A percentile compares a stretch with the other conserved stretches of the same genome.
Conservation (phyloP, 345 rosid genomes). For the Odontarrhena argentea region DNA sequence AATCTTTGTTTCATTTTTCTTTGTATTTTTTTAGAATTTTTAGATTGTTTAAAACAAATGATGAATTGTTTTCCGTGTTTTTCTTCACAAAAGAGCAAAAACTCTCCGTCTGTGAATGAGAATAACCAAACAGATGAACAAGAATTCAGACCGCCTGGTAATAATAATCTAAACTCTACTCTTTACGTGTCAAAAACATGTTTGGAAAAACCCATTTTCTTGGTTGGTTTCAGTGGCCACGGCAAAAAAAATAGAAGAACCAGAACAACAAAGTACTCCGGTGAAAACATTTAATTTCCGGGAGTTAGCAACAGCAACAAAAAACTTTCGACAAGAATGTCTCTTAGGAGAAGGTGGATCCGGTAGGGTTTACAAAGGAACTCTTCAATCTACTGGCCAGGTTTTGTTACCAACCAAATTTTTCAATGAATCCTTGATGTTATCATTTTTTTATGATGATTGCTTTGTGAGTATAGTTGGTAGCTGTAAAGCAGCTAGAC, state of each 20-base stretch:
- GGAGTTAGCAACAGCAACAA: conserved; percentile 75
- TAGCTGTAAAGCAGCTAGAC: conserved; percentile 76
- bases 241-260: conserved; percentile 32
- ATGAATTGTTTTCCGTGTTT: conserved; percentile 90
- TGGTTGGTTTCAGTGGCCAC: conserved; percentile 32
- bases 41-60: conserved; percentile 8
- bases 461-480: conserved; percentile 45
- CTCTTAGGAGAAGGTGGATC: conserved; percentile 80
- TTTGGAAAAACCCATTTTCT: neutral
- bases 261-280: conserved; percentile 15
- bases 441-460: too few species aligned
- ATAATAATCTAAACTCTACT: neutral
- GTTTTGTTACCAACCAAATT: conserved; percentile 35
- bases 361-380: conserved; percentile 77
- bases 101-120: conserved; percentile 27
- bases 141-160: conserved; percentile 37
- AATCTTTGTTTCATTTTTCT: neutral
- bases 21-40: neutral
- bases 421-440: too few species aligned
- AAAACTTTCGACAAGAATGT: conserved; percentile 71
- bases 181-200: neutral
- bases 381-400: conserved; percentile 61
- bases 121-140: conserved; percentile 15
- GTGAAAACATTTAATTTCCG: conserved; percentile 53
- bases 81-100: conserved; percentile 47